Conservation (phyloP, 805 yeast species). For the Candida coquimbonensis region DNA sequence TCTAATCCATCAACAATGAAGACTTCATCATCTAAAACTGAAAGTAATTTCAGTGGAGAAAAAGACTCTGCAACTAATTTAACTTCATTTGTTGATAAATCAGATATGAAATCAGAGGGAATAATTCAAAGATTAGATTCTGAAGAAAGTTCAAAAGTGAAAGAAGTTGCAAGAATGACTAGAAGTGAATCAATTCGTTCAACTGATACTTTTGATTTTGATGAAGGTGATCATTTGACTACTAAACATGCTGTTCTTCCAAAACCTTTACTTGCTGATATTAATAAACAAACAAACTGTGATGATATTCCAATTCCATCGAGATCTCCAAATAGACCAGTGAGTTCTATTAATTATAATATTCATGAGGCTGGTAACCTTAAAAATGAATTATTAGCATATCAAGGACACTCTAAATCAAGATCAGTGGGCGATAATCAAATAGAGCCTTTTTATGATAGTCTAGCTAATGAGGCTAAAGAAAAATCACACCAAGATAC, state of each 20-base stretch:
- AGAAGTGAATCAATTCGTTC: constrained; percentile 3
- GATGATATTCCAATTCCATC: constrained; percentile 20
- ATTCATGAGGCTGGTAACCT: not conserved
- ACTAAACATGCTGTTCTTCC: not conserved
- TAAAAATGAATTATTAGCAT: constrained; percentile 1
- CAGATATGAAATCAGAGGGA: too few species aligned
- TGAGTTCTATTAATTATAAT: constrained; percentile 8
- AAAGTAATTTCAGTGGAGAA: not conserved
- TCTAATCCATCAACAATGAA: constrained; percentile 3
- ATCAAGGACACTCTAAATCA: constrained; percentile 1
- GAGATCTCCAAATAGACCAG: constrained; percentile 24
- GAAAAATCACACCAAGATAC: not conserved
- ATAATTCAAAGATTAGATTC: not conserved
- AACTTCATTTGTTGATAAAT: too few species aligned
- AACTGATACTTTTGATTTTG: constrained; percentile 18
- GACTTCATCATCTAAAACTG: not conserved
- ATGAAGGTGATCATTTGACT: constrained; percentile 7
- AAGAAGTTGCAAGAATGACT: not conserved
- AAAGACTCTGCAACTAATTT: not conserved
- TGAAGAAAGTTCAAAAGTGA: not conserved
- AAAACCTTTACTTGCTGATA: not conserved
- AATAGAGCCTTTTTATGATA: constrained; percentile 3
- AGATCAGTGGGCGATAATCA: not conserved
- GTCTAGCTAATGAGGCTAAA: constrained; percentile 9
- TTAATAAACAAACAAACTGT: not conserved